Percentiles rank a stretch among this genome's conserved stretches.
Evolutionary conservation across 1,284 basidiomycete species (phyloP).

Genomic region (Vanrija pseudolonga): DNA sequence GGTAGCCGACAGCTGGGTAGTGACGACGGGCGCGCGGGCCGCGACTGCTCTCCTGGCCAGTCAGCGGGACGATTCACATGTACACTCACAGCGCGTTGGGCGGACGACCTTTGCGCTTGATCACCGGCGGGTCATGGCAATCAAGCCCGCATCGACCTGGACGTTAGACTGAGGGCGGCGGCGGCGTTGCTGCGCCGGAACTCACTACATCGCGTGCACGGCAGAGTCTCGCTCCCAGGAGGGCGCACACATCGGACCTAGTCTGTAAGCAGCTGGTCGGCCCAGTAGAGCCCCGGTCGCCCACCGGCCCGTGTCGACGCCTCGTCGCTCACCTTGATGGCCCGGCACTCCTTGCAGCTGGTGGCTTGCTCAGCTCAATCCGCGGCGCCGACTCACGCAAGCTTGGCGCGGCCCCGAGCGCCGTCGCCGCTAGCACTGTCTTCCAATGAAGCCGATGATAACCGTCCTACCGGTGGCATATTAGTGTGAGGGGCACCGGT

Average conservation of each 20-base stretch:
- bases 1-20: too few relatives aligned
- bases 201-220: constrained; percentile 27
- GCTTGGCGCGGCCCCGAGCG: neutral
- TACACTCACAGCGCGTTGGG: constrained; percentile 12
- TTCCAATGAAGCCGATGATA: too few relatives aligned
- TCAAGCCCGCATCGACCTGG: constrained; percentile 20
- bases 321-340: constrained; percentile 19
- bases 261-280: neutral
- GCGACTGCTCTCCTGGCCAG: too few relatives aligned
- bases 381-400: constrained; percentile 3
- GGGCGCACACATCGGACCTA: constrained; percentile 28
- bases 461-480: too few relatives aligned
- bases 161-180: too few relatives aligned
- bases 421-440: too few relatives aligned
- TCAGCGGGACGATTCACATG: neutral
- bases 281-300: too few relatives aligned
- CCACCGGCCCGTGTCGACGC: too few relatives aligned
- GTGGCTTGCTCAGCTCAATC: neutral
- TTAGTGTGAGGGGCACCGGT: too few relatives aligned
- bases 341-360: constrained; percentile 29
- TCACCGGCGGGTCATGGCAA: constrained; percentile 23
- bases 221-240: constrained; percentile 7
- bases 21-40: too few relatives aligned
- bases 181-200: neutral
- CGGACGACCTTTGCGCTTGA: constrained; percentile 25